Evolutionary conservation across 148 eudicot genomes (phyloP), one percentile per base, ranked within the genome.

Genomic region (Polygonum aviculare): DNA sequence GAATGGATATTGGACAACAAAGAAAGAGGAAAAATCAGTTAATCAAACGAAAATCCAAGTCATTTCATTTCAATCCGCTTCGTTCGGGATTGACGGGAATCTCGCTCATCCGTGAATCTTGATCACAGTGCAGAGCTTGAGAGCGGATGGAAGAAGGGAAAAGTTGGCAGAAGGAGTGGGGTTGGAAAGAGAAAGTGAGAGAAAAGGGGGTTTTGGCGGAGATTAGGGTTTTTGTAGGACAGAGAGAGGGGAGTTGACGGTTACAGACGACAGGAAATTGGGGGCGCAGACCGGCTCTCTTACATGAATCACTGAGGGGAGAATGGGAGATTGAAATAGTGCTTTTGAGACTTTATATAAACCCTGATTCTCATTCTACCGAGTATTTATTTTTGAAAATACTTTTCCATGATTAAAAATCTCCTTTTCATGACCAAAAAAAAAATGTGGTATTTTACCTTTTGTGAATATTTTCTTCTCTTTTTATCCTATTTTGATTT

Each of bases 171-270:
- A 50, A 36, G 12, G 8, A 26, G 39, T 47, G 62, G 40, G 47
- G 67, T 36, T 33, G 44, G 77, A 54, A 60, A 75, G 77, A 51
- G 76, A 51, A 22, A 21, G 11, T 12, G 69, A 62, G 55, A 14
- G 55, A 14, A 60, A 62, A 31, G 69, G 26, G 31, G 69, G 14
- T 74, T 54, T 33, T 51, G 76, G 76, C 9, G 63, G 48, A 31
- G 69, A 75, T 75, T 75, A 75, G 77, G 77, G 77, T 75, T 75
- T 75, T 75, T 54, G 41, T 35, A 41, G 31, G 63, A 39, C 14
- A 74, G 62, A 33, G 44, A 2, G 26, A 14, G 55, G 4, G 54
- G 39, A 8, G 62, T 74, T 74, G 76, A 74, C 77, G 16, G 77
- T 75, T 75, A 35, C 44, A 75, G 77, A 75, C 77, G 77, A 39